Percentiles rank a stretch among this genome's conserved stretches.
Evolutionary conservation across 768 basidiomycete genomes (phyloP).

Genomic region (Pleurotus salmoneostramineus): DNA sequence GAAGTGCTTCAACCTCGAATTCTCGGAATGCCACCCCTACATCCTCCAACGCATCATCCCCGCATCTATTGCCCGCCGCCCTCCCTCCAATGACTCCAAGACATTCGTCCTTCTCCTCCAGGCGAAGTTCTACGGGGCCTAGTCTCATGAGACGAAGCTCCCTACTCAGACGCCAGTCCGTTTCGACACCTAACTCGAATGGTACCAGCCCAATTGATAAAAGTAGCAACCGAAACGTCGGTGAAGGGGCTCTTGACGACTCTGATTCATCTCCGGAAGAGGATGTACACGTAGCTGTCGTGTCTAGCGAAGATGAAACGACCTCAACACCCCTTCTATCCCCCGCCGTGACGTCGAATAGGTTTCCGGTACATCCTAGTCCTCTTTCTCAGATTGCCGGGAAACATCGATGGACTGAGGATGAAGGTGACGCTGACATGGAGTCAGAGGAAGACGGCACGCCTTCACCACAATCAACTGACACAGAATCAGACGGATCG

Average conservation of each 20-base stretch:
- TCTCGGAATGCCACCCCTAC: conserved; percentile 51
- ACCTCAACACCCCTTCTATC: conserved; percentile 24
- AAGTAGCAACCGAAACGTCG: conserved; percentile 50
- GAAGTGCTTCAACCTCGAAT: conserved; percentile 30
- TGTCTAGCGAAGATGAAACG: conserved; percentile 33
- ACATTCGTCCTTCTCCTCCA: conserved; percentile 32
- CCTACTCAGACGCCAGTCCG: conserved; percentile 41
- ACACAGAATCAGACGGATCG: conserved; percentile 50
- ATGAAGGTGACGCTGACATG: conserved; percentile 29
- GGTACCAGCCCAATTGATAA: conserved; percentile 35
- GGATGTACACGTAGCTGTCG: conserved; percentile 24
- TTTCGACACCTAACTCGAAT: conserved; percentile 24
- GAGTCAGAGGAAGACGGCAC: conserved; percentile 46
- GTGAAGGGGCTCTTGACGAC: conserved; percentile 76
- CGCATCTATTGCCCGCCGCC: conserved; percentile 34
- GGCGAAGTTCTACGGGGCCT: conserved; percentile 31
- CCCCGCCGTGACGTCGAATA: conserved; percentile 25
- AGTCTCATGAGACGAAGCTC: conserved; percentile 30
- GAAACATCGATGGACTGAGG: conserved; percentile 52
- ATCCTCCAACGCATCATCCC: conserved; percentile 58
- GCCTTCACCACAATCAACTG: conserved; percentile 64
- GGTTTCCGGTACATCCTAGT: conserved; percentile 47
- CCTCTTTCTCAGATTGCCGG: conserved; percentile 60
- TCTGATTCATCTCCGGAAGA: conserved; percentile 61
- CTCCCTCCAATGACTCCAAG: conserved; percentile 46